Evolutionary conservation across 2,329 filamentous ascomycete species (phyloP).

Genomic region (Curvularia sp.): DNA sequence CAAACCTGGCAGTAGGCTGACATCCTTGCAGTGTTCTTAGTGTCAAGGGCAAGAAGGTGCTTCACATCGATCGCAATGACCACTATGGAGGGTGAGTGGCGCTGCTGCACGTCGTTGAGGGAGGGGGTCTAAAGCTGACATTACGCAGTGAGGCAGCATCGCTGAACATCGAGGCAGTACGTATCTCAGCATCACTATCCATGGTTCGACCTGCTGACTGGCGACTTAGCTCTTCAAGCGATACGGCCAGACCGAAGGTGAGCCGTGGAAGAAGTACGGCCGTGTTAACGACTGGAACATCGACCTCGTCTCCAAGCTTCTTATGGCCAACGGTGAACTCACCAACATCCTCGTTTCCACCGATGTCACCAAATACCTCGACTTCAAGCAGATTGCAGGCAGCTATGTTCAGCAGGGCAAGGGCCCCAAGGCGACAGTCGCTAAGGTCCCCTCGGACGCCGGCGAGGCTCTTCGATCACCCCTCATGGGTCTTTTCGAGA

Average conservation of each 20-base stretch:
- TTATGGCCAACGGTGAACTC: slow-evolving; percentile 98
- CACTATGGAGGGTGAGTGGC: slow-evolving; percentile 91
- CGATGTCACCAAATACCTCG: slow-evolving; percentile 67
- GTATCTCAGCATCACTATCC: slow-evolving; percentile 54
- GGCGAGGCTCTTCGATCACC: slow-evolving; percentile 86
- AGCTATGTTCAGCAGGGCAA: slow-evolving; percentile 93
- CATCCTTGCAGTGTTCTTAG: slow-evolving; percentile 75
- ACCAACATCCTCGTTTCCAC: slow-evolving; percentile 98
- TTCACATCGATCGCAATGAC: slow-evolving; percentile 98
- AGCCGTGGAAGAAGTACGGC: slow-evolving; percentile 98
- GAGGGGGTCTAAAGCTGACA: slow-evolving; percentile 31
- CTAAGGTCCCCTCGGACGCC: slow-evolving; percentile 95
- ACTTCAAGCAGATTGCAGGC: slow-evolving; percentile 76
- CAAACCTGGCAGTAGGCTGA: slow-evolving; percentile 20
- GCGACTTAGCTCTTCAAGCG: slow-evolving; percentile 85
- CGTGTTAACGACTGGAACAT: slow-evolving; percentile 99
- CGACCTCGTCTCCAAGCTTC: slow-evolving; percentile 95
- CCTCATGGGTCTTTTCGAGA: slow-evolving; percentile 97
- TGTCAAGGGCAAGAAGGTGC: slow-evolving; percentile 98
- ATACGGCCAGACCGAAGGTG: slow-evolving; percentile 84
- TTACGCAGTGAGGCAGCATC: slow-evolving; percentile 83
- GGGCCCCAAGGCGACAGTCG: slow-evolving; percentile 84
- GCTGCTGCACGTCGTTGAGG: slow-evolving; percentile 15
- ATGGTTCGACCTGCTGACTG: slow-evolving; percentile 52
- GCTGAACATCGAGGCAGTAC: slow-evolving; percentile 84